Evolutionary conservation across 2,329 filamentous ascomycete genomes (phyloP).

Genomic region (Colletotrichum destructivum): DNA sequence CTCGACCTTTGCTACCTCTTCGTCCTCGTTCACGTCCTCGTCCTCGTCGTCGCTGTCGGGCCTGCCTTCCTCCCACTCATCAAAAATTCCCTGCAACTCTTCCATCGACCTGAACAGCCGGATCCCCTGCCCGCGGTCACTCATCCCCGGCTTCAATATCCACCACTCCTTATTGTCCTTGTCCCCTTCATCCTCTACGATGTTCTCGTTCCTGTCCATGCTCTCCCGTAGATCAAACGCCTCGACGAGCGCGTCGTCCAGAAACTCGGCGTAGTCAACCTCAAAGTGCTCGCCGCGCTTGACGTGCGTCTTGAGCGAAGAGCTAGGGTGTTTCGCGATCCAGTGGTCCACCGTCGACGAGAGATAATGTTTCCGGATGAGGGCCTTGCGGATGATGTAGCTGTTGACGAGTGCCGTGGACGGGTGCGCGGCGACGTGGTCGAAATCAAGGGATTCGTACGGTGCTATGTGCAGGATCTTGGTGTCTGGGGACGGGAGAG

Average conservation of each 20-base stretch:
- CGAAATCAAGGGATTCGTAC: conserved; percentile 92
- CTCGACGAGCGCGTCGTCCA: conserved; percentile 93
- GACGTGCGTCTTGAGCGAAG: conserved; percentile 78
- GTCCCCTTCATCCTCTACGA: conserved; percentile 24
- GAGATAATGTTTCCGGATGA: conserved; percentile 97
- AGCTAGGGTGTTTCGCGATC: conserved; percentile 85
- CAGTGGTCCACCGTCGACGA: conserved; percentile 87
- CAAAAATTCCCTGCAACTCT: conserved; percentile 89
- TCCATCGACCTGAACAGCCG: conserved; percentile 88
- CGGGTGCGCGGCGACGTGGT: conserved; percentile 76
- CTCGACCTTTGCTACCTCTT: conserved; percentile 47
- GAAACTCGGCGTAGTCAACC: conserved; percentile 95
- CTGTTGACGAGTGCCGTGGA: conserved; percentile 82
- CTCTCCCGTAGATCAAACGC: conserved; percentile 89
- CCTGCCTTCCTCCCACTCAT: conserved; percentile 84
- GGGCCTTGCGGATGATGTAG: conserved; percentile 94
- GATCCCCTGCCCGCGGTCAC: conserved; percentile 94
- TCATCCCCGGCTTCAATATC: conserved; percentile 99
- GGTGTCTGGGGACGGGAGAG: conserved; percentile 55
- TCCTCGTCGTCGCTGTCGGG: conserved; percentile 78
- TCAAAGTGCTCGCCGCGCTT: conserved; percentile 90
- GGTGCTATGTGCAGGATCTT: conserved; percentile 82
- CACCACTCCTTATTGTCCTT: conserved; percentile 81
- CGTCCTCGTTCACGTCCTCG: conserved; percentile 56
- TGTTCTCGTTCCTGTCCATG: conserved; percentile 73